These are phyloP conservation scores for Pleurotus salmoneostramineus DNA, from an alignment of 768 basidiomycete genomes.

Conservation along the genomic window DNA sequence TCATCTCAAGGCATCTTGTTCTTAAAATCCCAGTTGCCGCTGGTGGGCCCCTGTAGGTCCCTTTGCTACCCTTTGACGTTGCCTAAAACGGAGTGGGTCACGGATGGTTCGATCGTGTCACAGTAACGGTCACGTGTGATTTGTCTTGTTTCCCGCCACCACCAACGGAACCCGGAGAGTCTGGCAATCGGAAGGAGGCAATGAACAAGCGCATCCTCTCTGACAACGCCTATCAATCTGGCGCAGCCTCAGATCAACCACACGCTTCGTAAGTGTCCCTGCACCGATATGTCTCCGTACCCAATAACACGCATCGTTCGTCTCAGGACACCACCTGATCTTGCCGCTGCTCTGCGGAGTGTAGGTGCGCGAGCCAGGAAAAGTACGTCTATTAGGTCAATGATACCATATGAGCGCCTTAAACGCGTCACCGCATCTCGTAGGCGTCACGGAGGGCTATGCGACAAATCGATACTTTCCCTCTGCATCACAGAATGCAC, in stretches of 20 bases:
- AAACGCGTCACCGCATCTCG: neutral
- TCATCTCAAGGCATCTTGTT: neutral
- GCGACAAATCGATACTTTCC: conserved; percentile 18
- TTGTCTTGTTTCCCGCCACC: neutral
- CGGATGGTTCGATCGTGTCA: neutral
- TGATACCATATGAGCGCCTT: conserved; percentile 23
- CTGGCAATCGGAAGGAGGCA: conserved; percentile 7
- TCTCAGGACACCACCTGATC: conserved; percentile 41
- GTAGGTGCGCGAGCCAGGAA: conserved; percentile 58
- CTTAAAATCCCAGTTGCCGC: neutral
- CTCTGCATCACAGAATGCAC: conserved; percentile 29
- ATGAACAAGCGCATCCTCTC: conserved; percentile 25
- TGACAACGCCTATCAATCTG: conserved; percentile 11
- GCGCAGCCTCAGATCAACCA: neutral
- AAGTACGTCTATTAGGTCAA: conserved; percentile 32
- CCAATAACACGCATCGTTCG: neutral
- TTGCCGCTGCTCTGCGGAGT: conserved; percentile 50
- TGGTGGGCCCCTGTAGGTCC: conserved; percentile 4
- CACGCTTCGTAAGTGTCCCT: conserved; percentile 5
- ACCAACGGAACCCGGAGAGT: neutral
- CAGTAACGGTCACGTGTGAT: conserved; percentile 7
- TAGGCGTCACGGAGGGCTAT: conserved; percentile 65
- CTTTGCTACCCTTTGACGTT: neutral
- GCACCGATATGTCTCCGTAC: conserved; percentile 10
- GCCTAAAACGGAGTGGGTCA: neutral